phyloP scores from a whole-genome alignment of 805 yeast species.

The Candida chilensis region DNA sequence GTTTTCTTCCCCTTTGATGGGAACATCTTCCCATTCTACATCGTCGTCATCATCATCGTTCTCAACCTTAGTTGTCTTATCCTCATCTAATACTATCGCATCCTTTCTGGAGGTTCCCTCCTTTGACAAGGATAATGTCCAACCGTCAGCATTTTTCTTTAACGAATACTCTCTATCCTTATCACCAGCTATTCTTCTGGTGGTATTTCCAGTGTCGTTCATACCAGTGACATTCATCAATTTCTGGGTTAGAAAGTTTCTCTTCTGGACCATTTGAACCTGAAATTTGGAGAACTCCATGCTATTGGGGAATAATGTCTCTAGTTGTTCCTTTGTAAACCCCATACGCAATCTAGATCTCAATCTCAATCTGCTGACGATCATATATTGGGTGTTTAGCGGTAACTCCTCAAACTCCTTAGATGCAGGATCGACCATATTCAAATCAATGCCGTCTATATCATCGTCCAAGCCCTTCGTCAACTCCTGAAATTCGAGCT shows the following conservation, averaged over 20 bases:
- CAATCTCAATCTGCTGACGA: constrained; percentile 71
- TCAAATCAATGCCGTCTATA: constrained; percentile 61
- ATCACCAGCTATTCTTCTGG: constrained; percentile 75
- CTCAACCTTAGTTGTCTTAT: constrained; percentile 8
- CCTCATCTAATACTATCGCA: constrained; percentile 46
- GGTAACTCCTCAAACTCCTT: constrained; percentile 73
- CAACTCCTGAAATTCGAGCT: constrained; percentile 58
- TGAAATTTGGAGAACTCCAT: constrained; percentile 91
- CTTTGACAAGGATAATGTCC: constrained; percentile 59
- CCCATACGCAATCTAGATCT: constrained; percentile 94
- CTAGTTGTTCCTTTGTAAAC: constrained; percentile 80
- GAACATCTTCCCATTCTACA: constrained; percentile 69
- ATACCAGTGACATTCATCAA: constrained; percentile 79
- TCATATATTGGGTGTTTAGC: constrained; percentile 77
- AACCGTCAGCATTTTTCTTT: constrained; percentile 72
- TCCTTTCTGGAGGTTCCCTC: constrained; percentile 28
- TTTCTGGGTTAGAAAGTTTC: constrained; percentile 84
- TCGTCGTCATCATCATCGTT: constrained; percentile 24
- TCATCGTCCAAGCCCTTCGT: constrained; percentile 47
- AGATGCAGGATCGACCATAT: constrained; percentile 77
- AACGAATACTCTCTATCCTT: constrained; percentile 68
- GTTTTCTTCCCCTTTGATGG: constrained; percentile 21
- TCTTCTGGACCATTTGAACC: constrained; percentile 82
- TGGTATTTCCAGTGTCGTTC: constrained; percentile 43
- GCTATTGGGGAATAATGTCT: constrained; percentile 70